Evolutionary conservation across 208 protist genomes (phyloP).

Genomic region (Trypanosoma scelopori): DNA sequence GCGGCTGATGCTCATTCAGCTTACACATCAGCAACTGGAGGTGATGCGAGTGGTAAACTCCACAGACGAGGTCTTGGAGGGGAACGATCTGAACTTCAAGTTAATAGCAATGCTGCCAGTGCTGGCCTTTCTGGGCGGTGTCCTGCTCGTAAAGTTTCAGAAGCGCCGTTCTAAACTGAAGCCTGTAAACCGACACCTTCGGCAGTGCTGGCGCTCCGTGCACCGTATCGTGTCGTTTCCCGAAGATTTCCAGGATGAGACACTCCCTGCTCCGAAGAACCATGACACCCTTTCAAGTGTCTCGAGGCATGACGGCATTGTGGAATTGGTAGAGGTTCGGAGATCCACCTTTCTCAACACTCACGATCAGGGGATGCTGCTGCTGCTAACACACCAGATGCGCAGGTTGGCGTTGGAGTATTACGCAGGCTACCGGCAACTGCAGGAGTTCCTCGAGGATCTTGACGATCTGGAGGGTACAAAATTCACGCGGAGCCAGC

Average conservation of each 20-base stretch:
- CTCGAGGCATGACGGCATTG: not conserved
- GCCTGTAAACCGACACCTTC: constrained; percentile 56
- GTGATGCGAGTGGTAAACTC: constrained; percentile 71
- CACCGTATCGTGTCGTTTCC: constrained; percentile 63
- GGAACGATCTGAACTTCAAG: constrained; percentile 83
- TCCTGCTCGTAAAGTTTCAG: constrained; percentile 30
- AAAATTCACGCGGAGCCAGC: constrained; percentile 45
- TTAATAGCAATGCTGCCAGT: constrained; percentile 75
- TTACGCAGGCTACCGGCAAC: constrained; percentile 42
- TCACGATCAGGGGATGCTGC: constrained; percentile 74
- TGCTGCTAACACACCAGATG: constrained; percentile 74
- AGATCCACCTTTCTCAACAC: constrained; percentile 32
- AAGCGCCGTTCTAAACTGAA: constrained; percentile 34
- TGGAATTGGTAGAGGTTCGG: not conserved
- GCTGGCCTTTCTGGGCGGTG: constrained; percentile 28
- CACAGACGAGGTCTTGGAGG: constrained; percentile 78
- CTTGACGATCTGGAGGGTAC: constrained; percentile 68
- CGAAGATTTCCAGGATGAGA: not conserved
- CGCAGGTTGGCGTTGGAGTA: constrained; percentile 48
- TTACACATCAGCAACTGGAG: constrained; percentile 68
- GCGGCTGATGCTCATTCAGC: constrained; percentile 71
- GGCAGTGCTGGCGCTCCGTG: constrained; percentile 59
- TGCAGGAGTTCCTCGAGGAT: constrained; percentile 61
- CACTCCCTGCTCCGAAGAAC: not conserved
- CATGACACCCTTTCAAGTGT: not conserved